Conservation (phyloP, 225 moss, liverwort and hornwort species). For the Straminergon stramineum region DNA sequence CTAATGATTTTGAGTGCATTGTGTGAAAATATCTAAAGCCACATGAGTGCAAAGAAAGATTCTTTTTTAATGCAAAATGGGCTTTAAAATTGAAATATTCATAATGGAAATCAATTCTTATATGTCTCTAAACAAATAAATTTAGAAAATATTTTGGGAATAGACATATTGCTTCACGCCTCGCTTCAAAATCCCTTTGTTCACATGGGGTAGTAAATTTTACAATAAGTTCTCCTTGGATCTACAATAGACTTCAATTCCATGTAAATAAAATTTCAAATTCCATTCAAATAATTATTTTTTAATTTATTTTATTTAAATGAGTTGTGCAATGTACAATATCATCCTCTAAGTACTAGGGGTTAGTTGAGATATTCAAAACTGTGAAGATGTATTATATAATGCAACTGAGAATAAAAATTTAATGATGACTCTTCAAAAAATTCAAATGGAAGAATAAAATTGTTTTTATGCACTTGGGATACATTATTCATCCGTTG, state of each 20-base stretch:
- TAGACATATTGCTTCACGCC: neutral
- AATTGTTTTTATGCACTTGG: neutral
- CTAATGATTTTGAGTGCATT: neutral
- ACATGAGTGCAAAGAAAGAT: neutral
- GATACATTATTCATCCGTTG: accelerated
- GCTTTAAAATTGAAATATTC: neutral
- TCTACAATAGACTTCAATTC: neutral
- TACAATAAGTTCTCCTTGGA: neutral
- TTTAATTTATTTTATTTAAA: too few relatives aligned
- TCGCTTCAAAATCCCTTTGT: neutral
- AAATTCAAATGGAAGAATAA: neutral
- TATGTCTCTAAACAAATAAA: neutral
- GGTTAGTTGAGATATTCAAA: accelerated
- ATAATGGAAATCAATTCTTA: neutral
- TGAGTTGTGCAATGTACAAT: neutral
- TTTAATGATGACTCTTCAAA: neutral
- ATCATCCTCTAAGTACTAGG: neutral
- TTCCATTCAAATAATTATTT: neutral
- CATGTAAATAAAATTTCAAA: neutral
- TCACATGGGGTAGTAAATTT: neutral
- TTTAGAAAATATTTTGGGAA: neutral
- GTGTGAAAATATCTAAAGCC: neutral
- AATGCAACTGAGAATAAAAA: neutral
- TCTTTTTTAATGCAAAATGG: neutral
- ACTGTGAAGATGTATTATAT: neutral